Conservation (phyloP, 2,329 filamentous ascomycete species). For the Apiospora pterosperma region DNA sequence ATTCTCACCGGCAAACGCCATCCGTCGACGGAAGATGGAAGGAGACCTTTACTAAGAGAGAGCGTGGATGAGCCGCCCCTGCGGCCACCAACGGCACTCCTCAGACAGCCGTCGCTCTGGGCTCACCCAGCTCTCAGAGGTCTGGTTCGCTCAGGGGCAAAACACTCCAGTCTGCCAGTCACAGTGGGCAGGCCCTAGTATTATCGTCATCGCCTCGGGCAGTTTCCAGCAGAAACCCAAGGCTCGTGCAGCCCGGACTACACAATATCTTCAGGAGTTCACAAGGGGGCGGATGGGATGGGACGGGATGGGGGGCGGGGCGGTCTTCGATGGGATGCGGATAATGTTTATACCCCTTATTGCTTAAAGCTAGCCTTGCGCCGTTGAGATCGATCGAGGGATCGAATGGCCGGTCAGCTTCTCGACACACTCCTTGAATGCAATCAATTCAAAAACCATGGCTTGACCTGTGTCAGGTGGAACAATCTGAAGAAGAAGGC, state of each 20-base stretch:
- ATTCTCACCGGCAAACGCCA: conserved; percentile 1
- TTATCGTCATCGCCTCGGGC: not conserved
- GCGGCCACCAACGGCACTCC: not conserved
- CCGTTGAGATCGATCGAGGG: not conserved
- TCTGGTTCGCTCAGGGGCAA: not conserved
- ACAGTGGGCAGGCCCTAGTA: not conserved
- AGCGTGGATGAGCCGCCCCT: not conserved
- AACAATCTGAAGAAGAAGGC: not conserved
- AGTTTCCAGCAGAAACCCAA: not conserved
- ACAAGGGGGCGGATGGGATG: not conserved
- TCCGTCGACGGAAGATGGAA: not conserved
- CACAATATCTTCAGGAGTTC: not conserved
- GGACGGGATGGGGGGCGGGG: not conserved
- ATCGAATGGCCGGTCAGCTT: not conserved
- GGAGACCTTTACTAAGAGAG: not conserved
- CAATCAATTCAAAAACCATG: not conserved
- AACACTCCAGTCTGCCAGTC: not conserved
- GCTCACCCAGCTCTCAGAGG: conserved; percentile 1
- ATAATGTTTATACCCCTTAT: not conserved
- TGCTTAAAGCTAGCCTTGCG: not conserved
- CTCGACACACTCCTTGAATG: conserved; percentile 1
- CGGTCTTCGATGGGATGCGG: not conserved
- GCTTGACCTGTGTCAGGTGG: not conserved
- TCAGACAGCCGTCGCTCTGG: not conserved
- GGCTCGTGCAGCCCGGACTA: not conserved